Evolutionary conservation across 2,329 filamentous ascomycete species (phyloP).

Genomic region (Fusarium phyllophilum): DNA sequence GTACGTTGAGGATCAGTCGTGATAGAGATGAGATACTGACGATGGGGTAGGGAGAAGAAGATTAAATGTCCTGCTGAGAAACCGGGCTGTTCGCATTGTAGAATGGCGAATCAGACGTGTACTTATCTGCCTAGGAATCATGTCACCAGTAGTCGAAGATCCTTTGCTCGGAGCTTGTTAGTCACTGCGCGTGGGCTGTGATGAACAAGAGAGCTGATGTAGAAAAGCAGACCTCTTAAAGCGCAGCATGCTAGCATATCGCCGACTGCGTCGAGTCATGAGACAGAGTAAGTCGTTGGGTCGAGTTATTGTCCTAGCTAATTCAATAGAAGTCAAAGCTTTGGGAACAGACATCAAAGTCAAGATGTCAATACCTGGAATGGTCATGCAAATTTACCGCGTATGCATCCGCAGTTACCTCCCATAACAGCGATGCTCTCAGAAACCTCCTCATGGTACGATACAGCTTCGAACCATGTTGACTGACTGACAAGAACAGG

Average conservation of each 20-base stretch:
- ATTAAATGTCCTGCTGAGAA: slow-evolving; percentile 42
- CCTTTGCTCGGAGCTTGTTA: slow-evolving; percentile 6
- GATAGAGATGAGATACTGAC: neutral
- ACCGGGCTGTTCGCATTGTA: slow-evolving; percentile 37
- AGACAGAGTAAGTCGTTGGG: neutral
- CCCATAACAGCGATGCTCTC: slow-evolving; percentile 18
- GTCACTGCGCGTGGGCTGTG: rapidly evolving
- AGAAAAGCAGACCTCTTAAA: neutral
- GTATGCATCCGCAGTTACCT: slow-evolving; percentile 2
- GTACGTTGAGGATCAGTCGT: neutral
- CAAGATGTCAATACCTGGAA: neutral
- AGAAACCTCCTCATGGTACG: slow-evolving; percentile 6
- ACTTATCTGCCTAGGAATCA: slow-evolving; percentile 35
- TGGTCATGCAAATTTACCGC: neutral
- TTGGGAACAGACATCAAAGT: rapidly evolving
- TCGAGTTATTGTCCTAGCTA: rapidly evolving
- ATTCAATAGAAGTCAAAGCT: neutral
- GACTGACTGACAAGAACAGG: neutral
- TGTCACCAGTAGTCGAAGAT: neutral
- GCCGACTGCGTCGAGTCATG: neutral
- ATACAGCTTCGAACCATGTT: rapidly evolving
- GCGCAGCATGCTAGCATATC: neutral
- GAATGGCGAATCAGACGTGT: slow-evolving; percentile 26
- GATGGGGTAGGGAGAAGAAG: slow-evolving; percentile 27
- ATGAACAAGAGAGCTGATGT: neutral